These are phyloP conservation scores for Vitis hybrid DNA, from an alignment of 177 flowering plant species.

Conservation along the genomic window DNA sequence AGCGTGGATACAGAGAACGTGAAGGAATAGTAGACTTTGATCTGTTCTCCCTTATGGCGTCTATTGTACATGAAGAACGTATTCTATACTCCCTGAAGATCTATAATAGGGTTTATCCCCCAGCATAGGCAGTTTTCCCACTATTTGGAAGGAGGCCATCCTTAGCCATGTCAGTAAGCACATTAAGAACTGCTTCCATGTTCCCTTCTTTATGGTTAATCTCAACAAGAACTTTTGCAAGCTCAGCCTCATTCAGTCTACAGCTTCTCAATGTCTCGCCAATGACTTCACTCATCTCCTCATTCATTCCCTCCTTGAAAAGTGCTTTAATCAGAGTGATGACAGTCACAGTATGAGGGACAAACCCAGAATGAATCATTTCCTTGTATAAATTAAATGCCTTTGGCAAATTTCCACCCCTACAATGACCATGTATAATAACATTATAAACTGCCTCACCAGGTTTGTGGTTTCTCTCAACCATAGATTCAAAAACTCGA, in stretches of 20 bases:
- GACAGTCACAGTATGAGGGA: slow-evolving; percentile 54
- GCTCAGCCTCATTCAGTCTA: slow-evolving; percentile 61
- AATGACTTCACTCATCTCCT: slow-evolving; percentile 51
- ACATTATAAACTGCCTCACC: slow-evolving; percentile 63
- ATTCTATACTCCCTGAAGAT: not conserved
- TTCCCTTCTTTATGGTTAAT: slow-evolving; percentile 83
- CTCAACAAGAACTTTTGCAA: slow-evolving; percentile 69
- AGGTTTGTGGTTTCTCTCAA: slow-evolving; percentile 41
- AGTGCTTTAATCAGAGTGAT: slow-evolving; percentile 70
- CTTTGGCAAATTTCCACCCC: slow-evolving; percentile 53
- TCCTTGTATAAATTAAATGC: slow-evolving; percentile 61
- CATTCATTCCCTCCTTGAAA: slow-evolving; percentile 43
- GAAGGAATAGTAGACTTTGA: not conserved
- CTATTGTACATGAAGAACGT: not conserved
- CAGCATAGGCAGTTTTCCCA: slow-evolving; percentile 24
- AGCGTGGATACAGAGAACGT: no score
- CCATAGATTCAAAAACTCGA: slow-evolving; percentile 49
- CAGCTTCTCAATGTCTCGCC: slow-evolving; percentile 48
- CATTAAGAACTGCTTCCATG: slow-evolving; percentile 61
- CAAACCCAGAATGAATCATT: slow-evolving; percentile 48
- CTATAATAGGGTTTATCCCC: not conserved
- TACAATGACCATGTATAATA: slow-evolving; percentile 77
- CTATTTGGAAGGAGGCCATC: slow-evolving; percentile 82
- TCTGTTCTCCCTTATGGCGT: not conserved
- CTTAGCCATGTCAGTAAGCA: slow-evolving; percentile 71